Evolutionary conservation across 2,329 filamentous ascomycete genomes (phyloP), one percentile per base, ranked within the genome.

Genomic region (Geosmithia putterillii): DNA sequence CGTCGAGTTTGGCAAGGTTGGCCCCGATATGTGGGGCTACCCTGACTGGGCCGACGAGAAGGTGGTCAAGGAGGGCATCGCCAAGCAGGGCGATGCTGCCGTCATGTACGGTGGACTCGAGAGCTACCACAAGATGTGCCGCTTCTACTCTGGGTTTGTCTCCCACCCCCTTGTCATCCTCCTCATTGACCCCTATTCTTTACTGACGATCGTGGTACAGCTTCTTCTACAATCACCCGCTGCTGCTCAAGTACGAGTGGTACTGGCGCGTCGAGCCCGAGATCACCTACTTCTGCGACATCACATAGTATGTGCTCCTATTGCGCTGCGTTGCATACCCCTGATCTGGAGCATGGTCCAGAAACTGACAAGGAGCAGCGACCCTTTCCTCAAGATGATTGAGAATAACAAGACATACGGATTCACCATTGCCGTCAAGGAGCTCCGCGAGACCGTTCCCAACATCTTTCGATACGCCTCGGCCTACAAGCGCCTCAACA

Each of bases 31-130:
- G 79, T 98, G 92, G 92, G 90, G 89, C 18, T 96, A 83, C 61
- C 92, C 92, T 6, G 88, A 95, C 54, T 98, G 92, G 92, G 85
- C 92, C 42, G 89, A 98, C 59, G 77, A 80, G 52, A 89, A 92
- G 60, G 86, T 95, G 43, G 90, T 89, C 51, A 88, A 89, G 65
- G 92, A 98, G 63, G 90, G 90, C 47, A 94, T 98, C 57, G 80
- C 86, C 43, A 95, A 95, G 67, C 92, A 98, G 63, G 92, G 92
- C 51, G 92, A 98, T 62, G 81, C 82, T 42, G 92, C 92, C 40
- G 94, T 98, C 70, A 98, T 98, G 92, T 98, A 96, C 60, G 92
- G 92, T 61, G 92, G 92, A 40, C 83, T 98, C 73, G 92, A 96
- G 63, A 95, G 89, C 65, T 98, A 98, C 60, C 92, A 98, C 57